phyloP scores from a whole-genome alignment of 495 filamentous ascomycete species.

The Trichoderma parareesei region DNA sequence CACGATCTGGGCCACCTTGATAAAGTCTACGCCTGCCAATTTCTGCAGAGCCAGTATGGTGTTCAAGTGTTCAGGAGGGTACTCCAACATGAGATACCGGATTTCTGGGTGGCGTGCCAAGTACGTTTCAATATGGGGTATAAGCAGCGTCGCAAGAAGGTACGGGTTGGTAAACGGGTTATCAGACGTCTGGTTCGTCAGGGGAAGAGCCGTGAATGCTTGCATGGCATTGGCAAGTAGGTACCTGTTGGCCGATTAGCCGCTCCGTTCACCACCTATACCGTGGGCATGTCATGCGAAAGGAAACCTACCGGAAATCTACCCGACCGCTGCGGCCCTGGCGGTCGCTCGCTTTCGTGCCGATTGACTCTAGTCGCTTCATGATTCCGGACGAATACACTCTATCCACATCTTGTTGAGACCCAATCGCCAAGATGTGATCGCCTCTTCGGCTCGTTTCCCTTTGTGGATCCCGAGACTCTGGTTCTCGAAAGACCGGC shows the following conservation, averaged over 20 bases:
- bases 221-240: constrained; percentile 44
- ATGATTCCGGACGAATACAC: constrained; percentile 26
- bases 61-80: constrained; percentile 35
- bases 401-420: constrained; percentile 30
- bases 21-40: constrained; percentile 32
- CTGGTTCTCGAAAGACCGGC: constrained; percentile 28
- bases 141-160: constrained; percentile 35
- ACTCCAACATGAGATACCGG: constrained; percentile 39
- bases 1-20: constrained; percentile 37
- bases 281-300: neutral
- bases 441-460: constrained; percentile 27
- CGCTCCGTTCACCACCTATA: neutral
- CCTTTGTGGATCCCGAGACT: constrained; percentile 15
- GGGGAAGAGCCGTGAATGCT: constrained; percentile 34
- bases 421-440: constrained; percentile 36
- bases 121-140: constrained; percentile 39
- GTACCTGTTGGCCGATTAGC: constrained; percentile 20
- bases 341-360: constrained; percentile 24
- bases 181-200: constrained; percentile 33
- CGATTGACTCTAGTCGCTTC: constrained; percentile 35
- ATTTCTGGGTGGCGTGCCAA: constrained; percentile 29
- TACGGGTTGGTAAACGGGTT: constrained; percentile 38
- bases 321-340: constrained; percentile 32
- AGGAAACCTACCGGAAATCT: constrained; percentile 32
- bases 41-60: constrained; percentile 36